Conservation (phyloP, 2,329 filamentous ascomycete species). For the Hymenoscyphus occultus region DNA sequence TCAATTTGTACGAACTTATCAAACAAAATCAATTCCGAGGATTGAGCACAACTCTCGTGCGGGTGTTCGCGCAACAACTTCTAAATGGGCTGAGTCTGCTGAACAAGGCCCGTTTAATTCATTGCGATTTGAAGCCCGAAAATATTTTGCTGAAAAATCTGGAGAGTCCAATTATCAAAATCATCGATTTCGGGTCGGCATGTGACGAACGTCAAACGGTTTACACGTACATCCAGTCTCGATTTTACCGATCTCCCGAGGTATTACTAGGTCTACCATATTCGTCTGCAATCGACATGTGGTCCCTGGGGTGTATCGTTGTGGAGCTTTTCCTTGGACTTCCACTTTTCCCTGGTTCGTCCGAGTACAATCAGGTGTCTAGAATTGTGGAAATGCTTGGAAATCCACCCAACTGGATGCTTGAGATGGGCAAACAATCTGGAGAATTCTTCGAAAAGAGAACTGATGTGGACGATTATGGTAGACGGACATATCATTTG, state of each 20-base stretch:
- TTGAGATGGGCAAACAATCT: constrained; percentile 97
- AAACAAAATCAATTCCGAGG: constrained; percentile 99
- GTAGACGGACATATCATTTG: constrained; percentile 82
- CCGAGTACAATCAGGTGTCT: constrained; percentile 97
- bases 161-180: constrained; percentile 98
- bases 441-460: constrained; percentile 96
- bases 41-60: constrained; percentile 91
- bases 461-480: constrained; percentile 79
- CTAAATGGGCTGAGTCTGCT: constrained; percentile 87
- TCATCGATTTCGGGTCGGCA: constrained; percentile 98
- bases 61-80: constrained; percentile 95
- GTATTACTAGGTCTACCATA: constrained; percentile 94
- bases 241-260: constrained; percentile 96
- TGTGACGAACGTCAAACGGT: constrained; percentile 98
- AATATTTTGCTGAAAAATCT: constrained; percentile 98
- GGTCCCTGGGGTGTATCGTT: constrained; percentile 97
- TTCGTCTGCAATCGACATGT: constrained; percentile 99
- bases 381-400: constrained; percentile 98
- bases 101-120: constrained; percentile 94
- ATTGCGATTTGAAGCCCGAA: constrained; percentile 97
- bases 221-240: constrained; percentile 97
- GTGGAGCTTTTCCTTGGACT: constrained; percentile 95
- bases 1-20: constrained; percentile 97
- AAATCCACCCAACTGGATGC: constrained; percentile 96
- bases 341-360: constrained; percentile 92